These are phyloP conservation scores for Penicillium palitans DNA, from an alignment of 2,329 filamentous ascomycete genomes.

Conservation along the genomic window DNA sequence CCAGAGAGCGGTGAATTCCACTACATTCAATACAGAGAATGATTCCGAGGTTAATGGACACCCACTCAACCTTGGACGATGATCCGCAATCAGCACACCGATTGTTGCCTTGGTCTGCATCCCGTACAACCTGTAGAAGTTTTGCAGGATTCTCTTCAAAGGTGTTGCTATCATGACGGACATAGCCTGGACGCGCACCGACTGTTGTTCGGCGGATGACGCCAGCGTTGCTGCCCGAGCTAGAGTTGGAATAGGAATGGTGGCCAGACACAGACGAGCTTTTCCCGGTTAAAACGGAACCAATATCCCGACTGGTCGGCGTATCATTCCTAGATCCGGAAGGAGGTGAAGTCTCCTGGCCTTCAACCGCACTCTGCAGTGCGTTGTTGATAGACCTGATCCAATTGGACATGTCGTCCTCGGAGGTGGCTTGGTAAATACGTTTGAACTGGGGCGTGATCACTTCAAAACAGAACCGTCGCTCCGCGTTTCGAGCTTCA, in stretches of 20 bases:
- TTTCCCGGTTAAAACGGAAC: constrained; percentile 89
- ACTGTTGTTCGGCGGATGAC: constrained; percentile 87
- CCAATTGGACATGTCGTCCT: constrained; percentile 98
- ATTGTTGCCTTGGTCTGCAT: constrained; percentile 87
- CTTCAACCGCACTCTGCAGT: constrained; percentile 91
- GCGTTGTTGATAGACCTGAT: constrained; percentile 97
- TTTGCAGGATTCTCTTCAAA: constrained; percentile 83
- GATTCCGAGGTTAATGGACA: constrained; percentile 95
- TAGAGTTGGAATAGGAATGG: constrained; percentile 46
- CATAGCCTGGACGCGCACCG: constrained; percentile 75
- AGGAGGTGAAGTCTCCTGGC: constrained; percentile 58
- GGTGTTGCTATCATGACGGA: constrained; percentile 66
- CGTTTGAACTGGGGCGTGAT: constrained; percentile 95
- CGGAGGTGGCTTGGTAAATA: constrained; percentile 95
- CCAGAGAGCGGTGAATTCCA: constrained; percentile 92
- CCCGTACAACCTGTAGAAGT: constrained; percentile 80
- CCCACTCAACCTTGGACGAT: constrained; percentile 93
- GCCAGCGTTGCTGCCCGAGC: constrained; percentile 55
- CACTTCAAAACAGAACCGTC: constrained; percentile 96
- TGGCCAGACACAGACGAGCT: constrained; percentile 65
- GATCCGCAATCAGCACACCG: constrained; percentile 95
- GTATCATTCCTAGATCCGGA: constrained; percentile 51
- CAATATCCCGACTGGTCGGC: constrained; percentile 78
- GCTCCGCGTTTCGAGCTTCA: constrained; percentile 90
- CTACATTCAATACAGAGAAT: constrained; percentile 97